Conservation (phyloP, 371 early-diverging fungal species). For the Circinella umbellata region DNA sequence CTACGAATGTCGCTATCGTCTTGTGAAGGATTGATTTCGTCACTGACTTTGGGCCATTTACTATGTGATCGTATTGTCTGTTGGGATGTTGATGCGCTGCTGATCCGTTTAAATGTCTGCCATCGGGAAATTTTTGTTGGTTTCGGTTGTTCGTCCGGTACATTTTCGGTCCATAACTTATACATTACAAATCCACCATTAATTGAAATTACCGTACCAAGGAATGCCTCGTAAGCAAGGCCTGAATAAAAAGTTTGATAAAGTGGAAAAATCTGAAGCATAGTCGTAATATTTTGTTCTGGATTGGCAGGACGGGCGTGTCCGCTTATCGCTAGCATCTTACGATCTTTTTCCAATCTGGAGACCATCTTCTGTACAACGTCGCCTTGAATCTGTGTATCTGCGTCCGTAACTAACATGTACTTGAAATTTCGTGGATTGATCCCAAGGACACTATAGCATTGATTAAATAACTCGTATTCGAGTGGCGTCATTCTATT, state of each 20-base stretch:
- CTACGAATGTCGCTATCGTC: constrained; percentile 23
- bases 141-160: neutral
- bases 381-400: constrained; percentile 45
- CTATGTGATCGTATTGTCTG: constrained; percentile 15
- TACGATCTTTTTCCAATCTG: constrained; percentile 40
- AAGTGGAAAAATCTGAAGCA: constrained; percentile 54
- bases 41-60: constrained; percentile 43
- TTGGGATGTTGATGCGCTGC: constrained; percentile 16
- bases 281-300: constrained; percentile 49
- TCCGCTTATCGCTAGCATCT: constrained; percentile 52
- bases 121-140: constrained; percentile 1
- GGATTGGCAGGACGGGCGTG: constrained; percentile 54
- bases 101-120: constrained; percentile 2
- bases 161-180: constrained; percentile 45
- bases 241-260: constrained; percentile 48
- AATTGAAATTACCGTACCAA: constrained; percentile 42
- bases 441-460: constrained; percentile 49
- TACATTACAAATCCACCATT: constrained; percentile 54
- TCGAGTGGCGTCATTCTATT: constrained; percentile 50
- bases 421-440: constrained; percentile 55
- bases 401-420: constrained; percentile 51
- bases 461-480: constrained; percentile 51
- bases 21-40: constrained; percentile 35
- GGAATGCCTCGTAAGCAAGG: constrained; percentile 49
- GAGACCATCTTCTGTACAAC: constrained; percentile 35